Percentiles rank a stretch among this genome's conserved stretches.
Conservation (phyloP, 1,284 basidiomycete genomes). For the Ganoderma sp. region DNA sequence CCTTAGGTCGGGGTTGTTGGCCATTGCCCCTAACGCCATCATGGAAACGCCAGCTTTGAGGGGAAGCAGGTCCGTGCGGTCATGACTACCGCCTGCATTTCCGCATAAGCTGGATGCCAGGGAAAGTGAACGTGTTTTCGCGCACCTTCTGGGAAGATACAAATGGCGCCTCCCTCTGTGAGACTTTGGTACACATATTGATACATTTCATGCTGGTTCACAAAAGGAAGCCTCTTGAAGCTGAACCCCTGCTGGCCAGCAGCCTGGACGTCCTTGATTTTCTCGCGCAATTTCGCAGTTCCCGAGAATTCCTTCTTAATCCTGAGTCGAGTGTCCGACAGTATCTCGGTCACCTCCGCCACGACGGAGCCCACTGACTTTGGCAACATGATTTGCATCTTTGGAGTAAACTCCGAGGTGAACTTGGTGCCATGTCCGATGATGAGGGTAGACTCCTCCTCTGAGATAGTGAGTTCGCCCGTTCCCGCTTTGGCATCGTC, state of each 20-base stretch:
- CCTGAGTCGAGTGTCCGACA: slow-evolving; percentile 86
- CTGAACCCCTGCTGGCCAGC: slow-evolving; percentile 66
- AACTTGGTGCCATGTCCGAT: slow-evolving; percentile 86
- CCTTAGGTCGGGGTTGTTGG: slow-evolving; percentile 82
- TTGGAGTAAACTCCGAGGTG: slow-evolving; percentile 75
- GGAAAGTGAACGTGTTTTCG: slow-evolving; percentile 13
- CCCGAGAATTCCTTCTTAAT: slow-evolving; percentile 93
- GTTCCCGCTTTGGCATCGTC: slow-evolving; percentile 85
- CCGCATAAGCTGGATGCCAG: slow-evolving; percentile 10
- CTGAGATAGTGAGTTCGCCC: slow-evolving; percentile 77
- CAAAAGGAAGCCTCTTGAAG: slow-evolving; percentile 82
- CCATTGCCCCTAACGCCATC: slow-evolving; percentile 98
- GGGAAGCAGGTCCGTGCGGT: slow-evolving; percentile 92
- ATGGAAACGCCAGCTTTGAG: slow-evolving; percentile 96
- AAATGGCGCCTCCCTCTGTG: slow-evolving; percentile 88
- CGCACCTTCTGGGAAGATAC: slow-evolving; percentile 95
- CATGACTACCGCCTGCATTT: slow-evolving; percentile 87
- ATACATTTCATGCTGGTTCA: slow-evolving; percentile 96
- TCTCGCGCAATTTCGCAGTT: slow-evolving; percentile 73
- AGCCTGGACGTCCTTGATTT: slow-evolving; percentile 59
- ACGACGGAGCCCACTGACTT: slow-evolving; percentile 81
- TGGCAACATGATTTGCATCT: slow-evolving; percentile 89
- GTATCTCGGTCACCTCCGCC: slow-evolving; percentile 87
- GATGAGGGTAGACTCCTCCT: slow-evolving; percentile 79
- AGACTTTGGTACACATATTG: slow-evolving; percentile 90